phyloP scores from a whole-genome alignment of 768 basidiomycete species.

The Boletus patriciae region DNA sequence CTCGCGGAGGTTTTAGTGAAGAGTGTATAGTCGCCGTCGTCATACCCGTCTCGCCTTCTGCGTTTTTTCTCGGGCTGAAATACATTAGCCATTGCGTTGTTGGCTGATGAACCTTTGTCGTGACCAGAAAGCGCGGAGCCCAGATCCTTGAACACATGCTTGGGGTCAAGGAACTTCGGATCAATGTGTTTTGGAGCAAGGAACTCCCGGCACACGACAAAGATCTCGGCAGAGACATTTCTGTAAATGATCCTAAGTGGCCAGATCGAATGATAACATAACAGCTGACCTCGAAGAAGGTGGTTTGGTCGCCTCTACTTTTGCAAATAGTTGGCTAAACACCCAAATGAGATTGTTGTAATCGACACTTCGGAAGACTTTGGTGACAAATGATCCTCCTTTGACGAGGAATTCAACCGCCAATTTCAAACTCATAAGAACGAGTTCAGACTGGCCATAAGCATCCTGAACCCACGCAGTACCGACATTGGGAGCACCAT shows the following conservation, averaged over 20 bases:
- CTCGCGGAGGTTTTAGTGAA: slow-evolving; percentile 71
- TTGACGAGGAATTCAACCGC: slow-evolving; percentile 92
- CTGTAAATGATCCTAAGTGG: slow-evolving; percentile 38
- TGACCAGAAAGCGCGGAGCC: slow-evolving; percentile 45
- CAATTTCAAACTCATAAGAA: slow-evolving; percentile 91
- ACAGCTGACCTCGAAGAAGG: slow-evolving; percentile 85
- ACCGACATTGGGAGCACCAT: slow-evolving; percentile 99
- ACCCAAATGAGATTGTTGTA: slow-evolving; percentile 99
- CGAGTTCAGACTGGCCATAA: slow-evolving; percentile 94
- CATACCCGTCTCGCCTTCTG: slow-evolving; percentile 90
- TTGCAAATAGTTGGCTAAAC: slow-evolving; percentile 92
- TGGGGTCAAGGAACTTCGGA: slow-evolving; percentile 96
- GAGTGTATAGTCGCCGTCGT: slow-evolving; percentile 88
- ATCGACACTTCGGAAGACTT: slow-evolving; percentile 97
- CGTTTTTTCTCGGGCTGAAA: slow-evolving; percentile 98
- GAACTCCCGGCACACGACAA: slow-evolving; percentile 96
- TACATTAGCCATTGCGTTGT: slow-evolving; percentile 82
- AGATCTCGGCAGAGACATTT: slow-evolving; percentile 99
- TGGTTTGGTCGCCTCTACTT: slow-evolving; percentile 98
- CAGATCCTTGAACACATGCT: slow-evolving; percentile 95
- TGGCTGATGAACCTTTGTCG: slow-evolving; percentile 55
- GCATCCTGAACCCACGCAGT: slow-evolving; percentile 99
- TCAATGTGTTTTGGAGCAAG: slow-evolving; percentile 94
- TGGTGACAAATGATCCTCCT: slow-evolving; percentile 95
- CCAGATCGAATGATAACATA: not conserved